These are phyloP conservation scores for Nowakowskiella sp. DNA, from an alignment of 192 early-diverging fungal genomes.

Conservation along the genomic window DNA sequence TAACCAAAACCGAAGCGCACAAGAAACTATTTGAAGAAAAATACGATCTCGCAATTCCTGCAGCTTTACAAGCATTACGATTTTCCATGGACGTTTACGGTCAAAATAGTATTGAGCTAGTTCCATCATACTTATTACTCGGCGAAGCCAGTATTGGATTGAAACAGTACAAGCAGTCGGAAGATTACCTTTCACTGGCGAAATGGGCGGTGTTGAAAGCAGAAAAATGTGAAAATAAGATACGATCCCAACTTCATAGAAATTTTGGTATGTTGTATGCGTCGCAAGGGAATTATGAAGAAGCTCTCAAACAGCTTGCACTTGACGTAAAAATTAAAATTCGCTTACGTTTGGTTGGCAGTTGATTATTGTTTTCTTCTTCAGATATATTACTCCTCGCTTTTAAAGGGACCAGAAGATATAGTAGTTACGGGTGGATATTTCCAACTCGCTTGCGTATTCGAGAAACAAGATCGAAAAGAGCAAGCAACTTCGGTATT, in stretches of 20 bases:
- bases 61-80: constrained; percentile 48
- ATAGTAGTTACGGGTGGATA: constrained; percentile 43
- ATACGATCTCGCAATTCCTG: constrained; percentile 52
- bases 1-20: constrained; percentile 47
- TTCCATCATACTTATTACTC: constrained; percentile 48
- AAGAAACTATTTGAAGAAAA: constrained; percentile 53
- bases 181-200: constrained; percentile 51
- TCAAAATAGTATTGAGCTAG: constrained; percentile 41
- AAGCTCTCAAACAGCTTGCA: constrained; percentile 36
- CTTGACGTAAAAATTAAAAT: constrained; percentile 32
- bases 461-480: constrained; percentile 23
- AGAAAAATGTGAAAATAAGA: constrained; percentile 20
- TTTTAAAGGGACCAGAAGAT: constrained; percentile 35
- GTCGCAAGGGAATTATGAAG: constrained; percentile 21
- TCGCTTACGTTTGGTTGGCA: not conserved
- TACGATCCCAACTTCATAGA: constrained; percentile 38
- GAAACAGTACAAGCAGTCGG: constrained; percentile 44
- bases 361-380: not conserved
- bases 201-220: constrained; percentile 51
- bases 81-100: constrained; percentile 47
- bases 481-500: constrained; percentile 30
- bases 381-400: constrained; percentile 39
- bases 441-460: constrained; percentile 44
- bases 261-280: constrained; percentile 50
- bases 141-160: constrained; percentile 54